A percentile compares a stretch with the other conserved stretches of the same genome.
Conservation (phyloP, 805 yeast genomes). For the Metschnikowia dekortorum region DNA sequence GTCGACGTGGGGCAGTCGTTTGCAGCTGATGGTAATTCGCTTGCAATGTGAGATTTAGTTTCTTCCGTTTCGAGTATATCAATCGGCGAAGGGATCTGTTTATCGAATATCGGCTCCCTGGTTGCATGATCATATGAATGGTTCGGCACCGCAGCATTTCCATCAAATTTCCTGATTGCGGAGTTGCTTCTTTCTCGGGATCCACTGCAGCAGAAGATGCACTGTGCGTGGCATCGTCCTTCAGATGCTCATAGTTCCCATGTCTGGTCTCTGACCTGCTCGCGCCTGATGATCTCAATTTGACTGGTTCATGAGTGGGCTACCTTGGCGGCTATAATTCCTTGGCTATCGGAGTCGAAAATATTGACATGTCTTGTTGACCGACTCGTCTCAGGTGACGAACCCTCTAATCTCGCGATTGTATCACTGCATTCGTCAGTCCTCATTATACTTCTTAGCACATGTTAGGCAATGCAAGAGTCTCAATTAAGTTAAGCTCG, state of each 20-base stretch:
- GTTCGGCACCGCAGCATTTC: neutral
- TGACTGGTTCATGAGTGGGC: no score
- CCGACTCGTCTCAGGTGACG: no score
- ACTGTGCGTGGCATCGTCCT: neutral
- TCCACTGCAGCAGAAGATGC: neutral
- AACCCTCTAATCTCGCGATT: no score
- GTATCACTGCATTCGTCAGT: no score
- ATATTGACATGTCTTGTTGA: no score
- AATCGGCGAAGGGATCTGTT: neutral
- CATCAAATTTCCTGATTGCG: neutral
- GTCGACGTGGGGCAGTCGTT: neutral
- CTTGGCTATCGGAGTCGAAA: no score
- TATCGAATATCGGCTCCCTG: neutral
- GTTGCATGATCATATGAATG: neutral
- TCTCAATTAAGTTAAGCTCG: no score
- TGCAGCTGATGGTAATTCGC: neutral
- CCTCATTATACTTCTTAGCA: no score
- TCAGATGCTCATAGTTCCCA: neutral
- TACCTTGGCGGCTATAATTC: no score
- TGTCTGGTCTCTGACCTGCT: no score
- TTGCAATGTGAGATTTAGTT: neutral
- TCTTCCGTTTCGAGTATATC: neutral
- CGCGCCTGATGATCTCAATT: no score
- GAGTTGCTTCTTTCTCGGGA: neutral
- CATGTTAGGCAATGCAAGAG: no score